A percentile compares a stretch with the other conserved stretches of the same genome.
phyloP scores from a whole-genome alignment of 1,139 yeast species.

The Yamadazyma conglobata region DNA sequence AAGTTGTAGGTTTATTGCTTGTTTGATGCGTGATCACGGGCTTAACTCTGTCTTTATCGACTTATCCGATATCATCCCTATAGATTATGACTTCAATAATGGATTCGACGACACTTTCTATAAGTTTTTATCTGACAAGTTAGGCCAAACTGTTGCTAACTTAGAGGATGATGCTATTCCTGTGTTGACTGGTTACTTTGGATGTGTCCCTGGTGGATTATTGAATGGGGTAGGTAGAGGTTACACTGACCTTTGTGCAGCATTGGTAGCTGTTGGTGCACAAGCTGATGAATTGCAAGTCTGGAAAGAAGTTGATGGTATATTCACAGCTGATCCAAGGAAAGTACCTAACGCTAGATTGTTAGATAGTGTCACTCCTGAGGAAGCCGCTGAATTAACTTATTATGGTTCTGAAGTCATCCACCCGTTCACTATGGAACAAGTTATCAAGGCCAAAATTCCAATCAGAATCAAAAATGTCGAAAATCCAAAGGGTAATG shows the following conservation, averaged over 20 bases:
- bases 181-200: conserved; percentile 93
- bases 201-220: conserved; percentile 90
- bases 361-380: conserved; percentile 88
- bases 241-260: conserved; percentile 96
- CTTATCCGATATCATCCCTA: conserved; percentile 66
- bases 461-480: conserved; percentile 97
- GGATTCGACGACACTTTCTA: conserved; percentile 71
- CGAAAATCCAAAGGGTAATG: conserved; percentile 83
- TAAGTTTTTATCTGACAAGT: conserved; percentile 52
- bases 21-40: conserved; percentile 78
- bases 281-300: conserved; percentile 92
- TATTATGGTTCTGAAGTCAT: conserved; percentile 97
- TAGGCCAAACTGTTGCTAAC: conserved; percentile 53
- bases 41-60: conserved; percentile 75
- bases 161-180: conserved; percentile 61
- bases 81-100: conserved; percentile 49
- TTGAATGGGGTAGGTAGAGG: conserved; percentile 94
- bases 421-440: conserved; percentile 99
- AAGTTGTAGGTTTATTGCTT: conserved; percentile 84
- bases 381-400: conserved; percentile 96
- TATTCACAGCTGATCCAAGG: conserved; percentile 96
- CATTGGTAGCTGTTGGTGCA: conserved; percentile 88
- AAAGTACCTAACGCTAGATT: conserved; percentile 89
- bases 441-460: conserved; percentile 90
- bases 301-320: conserved; percentile 99